A percentile compares a stretch with the other conserved stretches of the same genome.
Evolutionary conservation across 345 rosid species (phyloP).

Genomic region (Turnera subulata): DNA sequence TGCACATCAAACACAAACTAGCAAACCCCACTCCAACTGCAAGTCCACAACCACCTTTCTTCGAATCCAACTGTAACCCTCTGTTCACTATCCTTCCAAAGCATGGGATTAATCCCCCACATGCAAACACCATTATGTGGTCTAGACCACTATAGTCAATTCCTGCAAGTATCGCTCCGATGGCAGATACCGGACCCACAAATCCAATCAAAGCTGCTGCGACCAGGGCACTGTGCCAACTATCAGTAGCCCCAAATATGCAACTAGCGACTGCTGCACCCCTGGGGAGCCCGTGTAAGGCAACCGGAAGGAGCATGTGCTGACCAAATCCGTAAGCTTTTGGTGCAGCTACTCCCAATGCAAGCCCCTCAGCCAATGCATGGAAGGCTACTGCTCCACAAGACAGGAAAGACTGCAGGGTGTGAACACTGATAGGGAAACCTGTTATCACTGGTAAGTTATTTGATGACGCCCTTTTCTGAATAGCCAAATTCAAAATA

Average conservation of each 20-base stretch:
- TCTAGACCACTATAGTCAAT: conserved; percentile 94
- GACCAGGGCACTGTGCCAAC: conserved; percentile 85
- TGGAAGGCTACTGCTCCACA: conserved; percentile 88
- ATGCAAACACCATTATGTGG: conserved; percentile 87
- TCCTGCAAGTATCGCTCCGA: conserved; percentile 83
- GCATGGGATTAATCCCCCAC: conserved; percentile 80
- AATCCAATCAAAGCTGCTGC: conserved; percentile 91
- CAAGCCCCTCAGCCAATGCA: conserved; percentile 96
- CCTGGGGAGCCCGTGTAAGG: conserved; percentile 90
- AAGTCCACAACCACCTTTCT: conserved; percentile 59
- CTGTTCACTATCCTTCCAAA: conserved; percentile 56
- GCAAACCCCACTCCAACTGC: conserved; percentile 69
- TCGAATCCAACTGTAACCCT: conserved; percentile 55
- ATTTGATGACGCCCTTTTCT: conserved; percentile 51
- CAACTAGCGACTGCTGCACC: conserved; percentile 99
- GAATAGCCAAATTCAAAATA: conserved; percentile 46
- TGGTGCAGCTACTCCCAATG: conserved; percentile 98
- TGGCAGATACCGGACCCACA: conserved; percentile 85
- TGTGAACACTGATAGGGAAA: conserved; percentile 64
- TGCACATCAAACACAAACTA: conserved; percentile 68
- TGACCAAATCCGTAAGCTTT: conserved; percentile 91
- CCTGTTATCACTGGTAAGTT: conserved; percentile 44
- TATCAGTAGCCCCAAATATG: conserved; percentile 82
- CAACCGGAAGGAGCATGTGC: conserved; percentile 96
- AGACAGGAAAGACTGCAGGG: conserved; percentile 83